Evolutionary conservation across 441 rosid genomes (phyloP), one percentile per base, ranked within the genome.

Genomic region (Aquilaria agallochum): DNA sequence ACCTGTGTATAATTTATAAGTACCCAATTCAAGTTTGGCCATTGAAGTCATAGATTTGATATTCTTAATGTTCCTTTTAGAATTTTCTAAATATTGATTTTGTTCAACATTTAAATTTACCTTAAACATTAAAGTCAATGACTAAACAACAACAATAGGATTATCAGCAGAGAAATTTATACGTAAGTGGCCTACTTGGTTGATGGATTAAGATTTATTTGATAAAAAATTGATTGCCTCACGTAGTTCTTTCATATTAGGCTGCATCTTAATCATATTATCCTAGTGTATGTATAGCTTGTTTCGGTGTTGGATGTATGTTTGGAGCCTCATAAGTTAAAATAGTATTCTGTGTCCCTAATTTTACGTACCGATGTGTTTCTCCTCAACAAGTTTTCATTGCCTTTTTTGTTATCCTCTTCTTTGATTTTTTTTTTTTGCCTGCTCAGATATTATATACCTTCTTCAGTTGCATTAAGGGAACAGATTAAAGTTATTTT

Each of bases 381-480:
- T 15, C n/a, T 0, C 52, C 52, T 7, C 3, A 60, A 40, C 44
- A 7, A 40, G 44, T 40, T 5, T 40, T 3, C 44, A 40, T 6
- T 40, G 44, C 44, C 44, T 40, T 40, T 40, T 7, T 40, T 1
- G 44, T 7, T 40, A 40, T 40, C 5, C 2, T 30, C 34, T 11
- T 53, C 5, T 34, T 30, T 31, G 8, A 9, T 27, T 49, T 57
- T 31, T 5, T 8, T 15, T 15, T 15, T 15, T 15, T 15, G 48
- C 60, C 48, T 46, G 50, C 44, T 11, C 27, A 20, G 44, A 52
- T 12, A 31, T 15, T 15, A 32, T n/a, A 54, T 45, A 31, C 20
- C 51, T 45, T 3, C 15, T 50, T 52, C 11, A 59, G 53, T 55
- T 51, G 47, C 64, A 52, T 62, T 46, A 31, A 12, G 59, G 32